Base-by-base conservation (phyloP, 1,139 yeast genomes). In the Geotrichum cucujoidarum region DNA sequence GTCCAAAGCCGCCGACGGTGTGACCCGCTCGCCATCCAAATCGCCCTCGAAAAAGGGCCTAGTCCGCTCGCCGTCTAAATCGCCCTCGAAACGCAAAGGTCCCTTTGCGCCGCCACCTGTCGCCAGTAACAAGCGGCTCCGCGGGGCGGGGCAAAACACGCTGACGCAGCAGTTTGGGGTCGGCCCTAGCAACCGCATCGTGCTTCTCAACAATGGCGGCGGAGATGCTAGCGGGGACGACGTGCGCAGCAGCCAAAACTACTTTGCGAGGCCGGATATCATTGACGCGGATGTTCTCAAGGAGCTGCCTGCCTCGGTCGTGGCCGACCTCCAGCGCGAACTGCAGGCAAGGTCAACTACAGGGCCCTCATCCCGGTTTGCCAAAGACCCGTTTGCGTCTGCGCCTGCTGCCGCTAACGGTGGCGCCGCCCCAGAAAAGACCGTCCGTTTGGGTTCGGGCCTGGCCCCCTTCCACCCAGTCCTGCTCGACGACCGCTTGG, bases 91-190 rank as follows among this genome's bases (percentile, higher is more conserved):
- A 10, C 27, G 27, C 10, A 24, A 24, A 10, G 8, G 6, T 24
- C 8, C 8, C 10, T 24, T 24, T 10, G 10, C 6, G 27, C 27
- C 27, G 6, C 40, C 30, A 11, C 27, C 27, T 6, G 27, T 10
- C 10, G 6, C 10, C 27, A 24, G 27, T 10, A 10, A 6, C 27
- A 24, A 24, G 10, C 27, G 27, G 6, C 22, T 35, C 6, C 27
- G 27, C 17, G 40, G 45, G 4, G 39, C 33, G 7, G 38, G 39
- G 27, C 45, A 42, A 42, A 42, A 42, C 34, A 42, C 45, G n/a
- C 34, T 42, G 11, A 42, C 45, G n/a, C 45, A 42, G 20, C 33
- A 21, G 18, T 42, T 32, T 16, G 18, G 17, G 10, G 16, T 6
- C 24, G 34, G 32, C 25, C 11, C n/a, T 14, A 20, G 2, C 25